Percentiles rank a stretch among this genome's conserved stretches.
phyloP scores from a whole-genome alignment of 768 basidiomycete genomes.

The Gymnopilus junonius region DNA sequence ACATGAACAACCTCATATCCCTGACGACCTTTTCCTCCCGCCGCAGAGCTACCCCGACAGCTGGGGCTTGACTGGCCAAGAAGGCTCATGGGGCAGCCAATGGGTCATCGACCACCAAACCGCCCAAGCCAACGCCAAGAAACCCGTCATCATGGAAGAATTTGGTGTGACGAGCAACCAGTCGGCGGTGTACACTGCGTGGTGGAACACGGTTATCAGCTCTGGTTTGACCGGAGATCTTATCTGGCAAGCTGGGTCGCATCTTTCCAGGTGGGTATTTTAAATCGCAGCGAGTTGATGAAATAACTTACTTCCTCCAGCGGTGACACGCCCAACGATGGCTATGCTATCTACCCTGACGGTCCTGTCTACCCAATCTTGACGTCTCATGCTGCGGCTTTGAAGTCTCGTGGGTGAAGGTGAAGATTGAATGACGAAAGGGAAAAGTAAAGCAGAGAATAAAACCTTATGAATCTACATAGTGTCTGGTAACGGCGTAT shows the following conservation, averaged over 20 bases:
- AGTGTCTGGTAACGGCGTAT: no score
- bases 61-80: conserved; percentile 55
- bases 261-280: conserved; percentile 32
- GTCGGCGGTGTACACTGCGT: conserved; percentile 51
- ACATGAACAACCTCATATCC: no score
- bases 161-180: conserved; percentile 61
- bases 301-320: conserved; percentile 17
- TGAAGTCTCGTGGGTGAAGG: conserved; percentile 38
- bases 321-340: conserved; percentile 55
- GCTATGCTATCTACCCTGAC: conserved; percentile 54
- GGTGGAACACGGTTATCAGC: conserved; percentile 55
- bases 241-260: conserved; percentile 53
- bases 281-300: neutral
- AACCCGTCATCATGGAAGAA: conserved; percentile 71
- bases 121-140: conserved; percentile 51
- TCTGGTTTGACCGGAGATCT: conserved; percentile 64
- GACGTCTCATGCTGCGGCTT: conserved; percentile 44
- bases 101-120: conserved; percentile 69
- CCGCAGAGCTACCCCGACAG: conserved; percentile 35
- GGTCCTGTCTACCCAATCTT: conserved; percentile 46
- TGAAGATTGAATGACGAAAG: no score
- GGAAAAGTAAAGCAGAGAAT: no score
- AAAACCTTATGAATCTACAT: no score
- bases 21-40: neutral
- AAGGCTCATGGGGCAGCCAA: conserved; percentile 53